Evolutionary conservation across 1,139 yeast genomes (phyloP), one percentile per base, ranked within the genome.

Genomic region (Suhomyces guaymorum): DNA sequence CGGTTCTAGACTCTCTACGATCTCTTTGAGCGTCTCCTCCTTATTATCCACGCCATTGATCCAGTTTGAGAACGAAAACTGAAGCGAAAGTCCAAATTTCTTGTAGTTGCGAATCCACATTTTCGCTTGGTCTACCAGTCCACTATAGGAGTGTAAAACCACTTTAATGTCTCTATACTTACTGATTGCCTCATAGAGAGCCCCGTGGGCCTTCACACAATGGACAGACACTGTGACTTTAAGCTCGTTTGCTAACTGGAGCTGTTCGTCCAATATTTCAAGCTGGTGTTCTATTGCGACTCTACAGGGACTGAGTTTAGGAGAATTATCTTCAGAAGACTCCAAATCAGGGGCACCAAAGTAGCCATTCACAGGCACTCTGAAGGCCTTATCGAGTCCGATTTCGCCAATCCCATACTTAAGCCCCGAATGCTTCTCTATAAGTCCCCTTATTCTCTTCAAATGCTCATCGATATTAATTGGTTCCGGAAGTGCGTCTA

Each of bases 131-230:
- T 88, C 95, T 0, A 69, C 50, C 3, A 94, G 80, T 1, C 97
- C 97, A n/a, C 88, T 78, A 55, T 79, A 90, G 0, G 96, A 87
- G 54, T 90, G 97, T 19, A 90, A 65, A 22, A 88, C 76, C 1
- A 88, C 61, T 2, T 66, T 52, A 6, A 63, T 49, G 14, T 43
- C 33, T 15, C 30, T 21, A 32, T 47, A 61, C 18, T 52, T 27
- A 31, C 35, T 47, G 15, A 78, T 63, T 1, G 60, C 49, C 8
- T 82, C 82, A 37, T 63, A 77, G 15, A 85, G 52, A 7, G 63
- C 52, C 1, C 86, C 86, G 48, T 82, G 90, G 7, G 84, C 79
- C 47, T 82, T 84, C 2, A 92, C 98, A 46, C 90, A 85, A 53
- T 92, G 98, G 0, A 92, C 46, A 2, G 96, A 87, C 0, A 85